Percentiles rank a stretch among this genome's conserved stretches.
Conservation (phyloP, 495 filamentous ascomycete genomes). For the Talaromyces borbonicus region DNA sequence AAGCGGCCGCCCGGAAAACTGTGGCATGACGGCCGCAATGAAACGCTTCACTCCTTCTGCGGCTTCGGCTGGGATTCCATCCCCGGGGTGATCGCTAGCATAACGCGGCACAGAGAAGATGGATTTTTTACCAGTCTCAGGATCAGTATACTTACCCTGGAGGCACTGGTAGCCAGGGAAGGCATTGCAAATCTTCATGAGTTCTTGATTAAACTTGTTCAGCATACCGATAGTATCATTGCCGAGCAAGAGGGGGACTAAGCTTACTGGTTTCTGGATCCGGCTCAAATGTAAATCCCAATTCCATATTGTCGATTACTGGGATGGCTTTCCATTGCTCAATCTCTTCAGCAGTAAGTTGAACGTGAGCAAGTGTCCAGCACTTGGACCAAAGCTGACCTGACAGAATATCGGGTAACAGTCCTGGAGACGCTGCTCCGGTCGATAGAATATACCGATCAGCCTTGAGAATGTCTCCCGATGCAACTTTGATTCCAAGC, state of each 20-base stretch:
- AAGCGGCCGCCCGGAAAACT: constrained; percentile 26
- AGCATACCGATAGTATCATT: not conserved
- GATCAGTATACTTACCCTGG: constrained; percentile 28
- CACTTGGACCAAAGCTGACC: constrained; percentile 13
- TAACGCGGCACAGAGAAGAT: constrained; percentile 10
- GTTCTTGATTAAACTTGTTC: not conserved
- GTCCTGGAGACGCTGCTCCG: constrained; percentile 1
- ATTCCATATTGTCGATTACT: constrained; percentile 27
- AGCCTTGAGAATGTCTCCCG: constrained; percentile 1
- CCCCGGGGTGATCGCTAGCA: constrained; percentile 12
- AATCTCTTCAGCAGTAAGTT: constrained; percentile 31
- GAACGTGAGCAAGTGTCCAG: constrained; percentile 32
- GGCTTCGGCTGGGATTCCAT: constrained; percentile 26
- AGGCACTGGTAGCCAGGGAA: constrained; percentile 9
- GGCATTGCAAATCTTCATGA: constrained; percentile 6
- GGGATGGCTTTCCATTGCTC: constrained; percentile 29
- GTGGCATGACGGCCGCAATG: constrained; percentile 29
- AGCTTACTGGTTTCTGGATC: constrained; percentile 32
- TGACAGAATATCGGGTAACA: constrained; percentile 5
- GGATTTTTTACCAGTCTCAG: constrained; percentile 8
- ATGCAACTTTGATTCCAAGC: constrained; percentile 2
- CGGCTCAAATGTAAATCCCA: constrained; percentile 41
- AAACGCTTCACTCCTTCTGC: constrained; percentile 22
- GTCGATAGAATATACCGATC: constrained; percentile 5
- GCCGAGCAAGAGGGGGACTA: constrained; percentile 15